A percentile compares a stretch with the other conserved stretches of the same genome.
Evolutionary conservation across 192 early-diverging fungal species (phyloP).

Genomic region (Oehlia diaphana): DNA sequence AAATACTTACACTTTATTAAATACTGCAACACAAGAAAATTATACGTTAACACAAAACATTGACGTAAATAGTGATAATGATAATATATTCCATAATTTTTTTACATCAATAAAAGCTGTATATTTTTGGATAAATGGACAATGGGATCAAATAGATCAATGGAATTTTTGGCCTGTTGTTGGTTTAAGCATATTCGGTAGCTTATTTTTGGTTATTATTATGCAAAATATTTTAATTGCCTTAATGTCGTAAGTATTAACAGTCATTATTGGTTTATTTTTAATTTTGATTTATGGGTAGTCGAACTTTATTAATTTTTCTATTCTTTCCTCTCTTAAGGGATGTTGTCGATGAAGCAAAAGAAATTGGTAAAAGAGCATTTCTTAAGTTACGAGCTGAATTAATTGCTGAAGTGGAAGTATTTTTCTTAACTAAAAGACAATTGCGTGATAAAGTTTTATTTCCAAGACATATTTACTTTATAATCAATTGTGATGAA

Average conservation of each 20-base stretch:
- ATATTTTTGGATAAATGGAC: conserved; percentile 7
- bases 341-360: conserved; percentile 3
- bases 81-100: not conserved
- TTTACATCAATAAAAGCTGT: not conserved
- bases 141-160: conserved; percentile 14
- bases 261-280: not conserved
- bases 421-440: not conserved
- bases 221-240: conserved; percentile 30
- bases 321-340: not conserved
- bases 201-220: conserved; percentile 3
- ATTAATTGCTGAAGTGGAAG: conserved; percentile 3
- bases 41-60: not conserved
- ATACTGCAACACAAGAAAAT: not conserved
- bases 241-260: conserved; percentile 14
- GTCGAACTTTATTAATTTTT: not conserved
- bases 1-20: not conserved
- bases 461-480: no score
- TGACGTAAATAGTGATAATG: not conserved
- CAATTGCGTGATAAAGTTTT: no score
- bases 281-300: no score
- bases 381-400: not conserved
- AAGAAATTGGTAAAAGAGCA: not conserved
- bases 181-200: not conserved
- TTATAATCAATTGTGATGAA: no score
- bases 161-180: conserved; percentile 23